These are phyloP conservation scores for Amanita inopinata DNA, from an alignment of 768 basidiomycete species.

Conservation along the genomic window DNA sequence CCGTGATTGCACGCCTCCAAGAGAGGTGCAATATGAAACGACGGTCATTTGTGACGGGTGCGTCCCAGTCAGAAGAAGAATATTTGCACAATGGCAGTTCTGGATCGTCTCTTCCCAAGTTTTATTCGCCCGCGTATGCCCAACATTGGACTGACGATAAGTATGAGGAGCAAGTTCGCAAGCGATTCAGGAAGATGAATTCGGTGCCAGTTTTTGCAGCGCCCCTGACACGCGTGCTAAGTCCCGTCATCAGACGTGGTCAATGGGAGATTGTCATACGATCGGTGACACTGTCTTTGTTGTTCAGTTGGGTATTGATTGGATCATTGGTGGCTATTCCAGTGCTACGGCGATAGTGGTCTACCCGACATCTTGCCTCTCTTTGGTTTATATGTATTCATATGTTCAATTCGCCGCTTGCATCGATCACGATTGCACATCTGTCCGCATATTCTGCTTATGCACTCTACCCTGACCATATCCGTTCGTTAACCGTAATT, in stretches of 20 bases:
- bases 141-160: conserved; percentile 14
- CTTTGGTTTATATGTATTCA: conserved; percentile 1
- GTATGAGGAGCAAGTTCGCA: conserved; percentile 20
- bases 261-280: conserved; percentile 81
- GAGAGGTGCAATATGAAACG: neutral
- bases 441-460: too few relatives aligned
- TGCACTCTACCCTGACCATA: neutral
- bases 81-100: neutral
- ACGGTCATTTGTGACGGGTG: neutral
- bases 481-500: neutral
- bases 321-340: conserved; percentile 35
- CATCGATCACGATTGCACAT: too few relatives aligned
- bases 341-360: conserved; percentile 13
- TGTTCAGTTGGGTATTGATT: conserved; percentile 32
- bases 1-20: conserved; percentile 1
- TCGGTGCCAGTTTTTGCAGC: conserved; percentile 63
- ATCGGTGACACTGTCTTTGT: conserved; percentile 37
- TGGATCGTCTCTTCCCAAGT: neutral
- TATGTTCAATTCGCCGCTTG: too few relatives aligned
- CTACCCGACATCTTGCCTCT: conserved; percentile 1
- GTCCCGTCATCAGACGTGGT: conserved; percentile 61
- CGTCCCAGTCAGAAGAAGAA: neutral
- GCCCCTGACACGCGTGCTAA: conserved; percentile 61
- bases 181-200: conserved; percentile 35
- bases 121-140: neutral